Base-by-base conservation (phyloP, 2,329 filamentous ascomycete genomes). In the Magnaporthiopsis poae region DNA sequence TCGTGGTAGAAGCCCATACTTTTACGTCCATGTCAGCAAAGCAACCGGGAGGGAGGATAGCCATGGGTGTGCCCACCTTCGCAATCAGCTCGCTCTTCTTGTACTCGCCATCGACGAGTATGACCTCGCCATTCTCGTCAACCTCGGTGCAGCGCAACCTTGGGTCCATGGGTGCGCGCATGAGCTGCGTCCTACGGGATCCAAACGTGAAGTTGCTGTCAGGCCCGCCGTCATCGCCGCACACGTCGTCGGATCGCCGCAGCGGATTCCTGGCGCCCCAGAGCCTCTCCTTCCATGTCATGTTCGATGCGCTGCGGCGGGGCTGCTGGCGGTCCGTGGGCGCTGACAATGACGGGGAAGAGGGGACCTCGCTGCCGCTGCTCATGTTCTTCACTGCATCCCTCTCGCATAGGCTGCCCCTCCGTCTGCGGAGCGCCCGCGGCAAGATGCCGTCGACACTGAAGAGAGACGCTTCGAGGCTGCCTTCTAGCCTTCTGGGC, bases 61-160 rank as follows among this genome's bases (percentile, higher is more conserved):
- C 7, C 21, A 13, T 39, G n/a, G n/a, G 71, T 7, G 35, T 35
- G 73, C 77, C 65, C 77, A 93, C 91, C 84, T 95, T 97, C 65
- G 93, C 92, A 76, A 97, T 98, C 62, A 99, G 82, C 79, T 99
- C 95, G 73, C 88, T 95, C 83, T 99, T 99, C 80, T 95, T 96
- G 78, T 97, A 98, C 77, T 98, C 95, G 68, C 92, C 92, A 74
- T 96, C 96, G 27, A 96, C 90, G 67, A 98, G 81, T 27, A 94
- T 96, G 33, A 97, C 92, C 72, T 96, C 90, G 60, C 95, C 95
- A 73, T 91, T 87, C 75, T 93, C 92, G 73, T 98, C 92, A 68
- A 98, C 91, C 77, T 99, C 95, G 0, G 95, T 99, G 75, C 95
- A 99, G 66, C 95, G 86, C 71, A 99, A 81, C 68, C 92, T 88